A percentile compares a stretch with the other conserved stretches of the same genome.
Conservation (phyloP, 2,329 filamentous ascomycete genomes). For the Nothopassalora personata region DNA sequence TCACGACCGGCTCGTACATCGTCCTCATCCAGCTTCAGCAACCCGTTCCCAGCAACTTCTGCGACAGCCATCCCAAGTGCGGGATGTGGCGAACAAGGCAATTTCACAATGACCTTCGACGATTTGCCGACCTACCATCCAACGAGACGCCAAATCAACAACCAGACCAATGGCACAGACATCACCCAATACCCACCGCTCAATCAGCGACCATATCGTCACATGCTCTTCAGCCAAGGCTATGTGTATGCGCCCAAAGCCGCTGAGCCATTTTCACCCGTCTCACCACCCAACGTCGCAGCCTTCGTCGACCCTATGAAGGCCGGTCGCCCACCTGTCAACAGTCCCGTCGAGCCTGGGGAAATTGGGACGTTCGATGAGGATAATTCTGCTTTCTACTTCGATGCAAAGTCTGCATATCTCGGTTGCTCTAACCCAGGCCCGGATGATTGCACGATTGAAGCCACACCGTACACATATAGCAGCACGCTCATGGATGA, state of each 20-base stretch:
- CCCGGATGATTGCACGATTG: slow-evolving; percentile 38
- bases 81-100: slow-evolving; percentile 42
- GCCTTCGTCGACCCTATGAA: slow-evolving; percentile 37
- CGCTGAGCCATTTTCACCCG: slow-evolving; percentile 41
- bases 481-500: slow-evolving; percentile 32
- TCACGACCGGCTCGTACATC: neutral
- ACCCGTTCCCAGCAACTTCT: slow-evolving; percentile 15
- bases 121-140: slow-evolving; percentile 34
- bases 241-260: slow-evolving; percentile 46
- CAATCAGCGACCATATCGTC: slow-evolving; percentile 42
- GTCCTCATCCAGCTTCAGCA: slow-evolving; percentile 12
- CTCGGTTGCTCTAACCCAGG: slow-evolving; percentile 45
- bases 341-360: slow-evolving; percentile 33
- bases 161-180: slow-evolving; percentile 24
- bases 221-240: slow-evolving; percentile 48
- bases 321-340: neutral
- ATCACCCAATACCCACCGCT: slow-evolving; percentile 35
- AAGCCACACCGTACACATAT: slow-evolving; percentile 44
- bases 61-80: slow-evolving; percentile 19
- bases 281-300: slow-evolving; percentile 44
- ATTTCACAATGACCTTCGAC: slow-evolving; percentile 37
- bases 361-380: slow-evolving; percentile 43
- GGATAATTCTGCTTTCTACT: slow-evolving; percentile 45
- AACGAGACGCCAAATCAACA: slow-evolving; percentile 20
- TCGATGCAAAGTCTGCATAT: slow-evolving; percentile 44